Evolutionary conservation across 768 basidiomycete genomes (phyloP).

Genomic region (Suillus placidus): DNA sequence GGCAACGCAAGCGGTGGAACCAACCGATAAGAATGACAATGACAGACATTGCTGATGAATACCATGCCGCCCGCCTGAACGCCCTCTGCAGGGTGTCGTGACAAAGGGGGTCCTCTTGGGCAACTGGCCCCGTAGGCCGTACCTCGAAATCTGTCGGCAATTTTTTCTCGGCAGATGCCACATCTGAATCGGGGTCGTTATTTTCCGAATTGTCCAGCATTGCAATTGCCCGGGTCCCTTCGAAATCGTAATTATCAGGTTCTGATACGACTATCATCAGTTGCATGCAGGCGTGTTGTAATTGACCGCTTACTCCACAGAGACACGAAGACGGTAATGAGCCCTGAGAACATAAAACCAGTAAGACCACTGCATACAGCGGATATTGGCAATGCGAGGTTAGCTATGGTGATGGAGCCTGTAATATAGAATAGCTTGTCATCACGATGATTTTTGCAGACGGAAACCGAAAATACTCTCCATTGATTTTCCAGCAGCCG

Average conservation of each 20-base stretch:
- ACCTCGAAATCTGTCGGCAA: not conserved
- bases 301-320: slow-evolving; percentile 32
- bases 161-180: slow-evolving; percentile 13
- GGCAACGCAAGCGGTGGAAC: slow-evolving; percentile 2
- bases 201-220: slow-evolving; percentile 21
- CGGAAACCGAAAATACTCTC: slow-evolving; percentile 16
- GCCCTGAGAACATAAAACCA: slow-evolving; percentile 33
- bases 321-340: slow-evolving; percentile 34
- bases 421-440: not conserved
- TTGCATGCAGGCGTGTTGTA: not conserved
- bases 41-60: slow-evolving; percentile 29
- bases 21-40: slow-evolving; percentile 32
- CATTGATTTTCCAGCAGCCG: slow-evolving; percentile 40
- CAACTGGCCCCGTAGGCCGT: not conserved
- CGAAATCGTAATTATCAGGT: slow-evolving; percentile 39
- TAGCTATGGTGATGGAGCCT: slow-evolving; percentile 37
- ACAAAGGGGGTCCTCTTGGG: slow-evolving; percentile 4
- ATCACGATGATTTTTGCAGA: not conserved
- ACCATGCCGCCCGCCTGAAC: slow-evolving; percentile 34
- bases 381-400: slow-evolving; percentile 38
- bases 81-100: slow-evolving; percentile 23
- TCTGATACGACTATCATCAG: slow-evolving; percentile 17
- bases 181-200: slow-evolving; percentile 9
- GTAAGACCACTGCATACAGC: slow-evolving; percentile 39
- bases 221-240: slow-evolving; percentile 35